These are phyloP conservation scores for Syncephalastrum contaminatum DNA, from an alignment of 371 early-diverging fungal genomes.

Conservation along the genomic window DNA sequence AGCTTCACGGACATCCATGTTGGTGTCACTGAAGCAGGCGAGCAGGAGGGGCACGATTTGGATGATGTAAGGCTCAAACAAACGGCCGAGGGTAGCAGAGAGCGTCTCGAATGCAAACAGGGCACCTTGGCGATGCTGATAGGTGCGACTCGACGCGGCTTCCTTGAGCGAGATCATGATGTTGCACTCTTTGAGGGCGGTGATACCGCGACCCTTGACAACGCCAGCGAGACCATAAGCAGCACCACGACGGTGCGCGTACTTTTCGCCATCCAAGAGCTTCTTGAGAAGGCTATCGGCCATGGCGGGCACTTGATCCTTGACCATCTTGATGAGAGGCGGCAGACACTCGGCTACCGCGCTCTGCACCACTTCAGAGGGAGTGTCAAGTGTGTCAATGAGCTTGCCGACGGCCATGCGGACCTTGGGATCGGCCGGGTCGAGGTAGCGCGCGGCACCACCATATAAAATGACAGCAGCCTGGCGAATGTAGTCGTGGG, in stretches of 20 bases:
- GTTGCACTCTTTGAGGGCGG: slow-evolving; percentile 79
- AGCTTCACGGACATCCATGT: slow-evolving; percentile 88
- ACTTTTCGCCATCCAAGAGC: slow-evolving; percentile 73
- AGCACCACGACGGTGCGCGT: slow-evolving; percentile 90
- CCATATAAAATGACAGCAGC: slow-evolving; percentile 91
- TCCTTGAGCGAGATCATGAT: slow-evolving; percentile 83
- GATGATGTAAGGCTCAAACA: slow-evolving; percentile 97
- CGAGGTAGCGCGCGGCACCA: slow-evolving; percentile 85
- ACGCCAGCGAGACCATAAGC: slow-evolving; percentile 97
- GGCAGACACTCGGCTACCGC: slow-evolving; percentile 94
- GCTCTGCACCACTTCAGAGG: slow-evolving; percentile 93
- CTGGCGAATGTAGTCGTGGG: slow-evolving; percentile 84
- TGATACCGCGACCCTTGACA: slow-evolving; percentile 90
- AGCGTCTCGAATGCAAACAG: slow-evolving; percentile 92
- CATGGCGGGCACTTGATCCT: slow-evolving; percentile 61
- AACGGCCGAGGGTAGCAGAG: slow-evolving; percentile 79
- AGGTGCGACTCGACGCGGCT: slow-evolving; percentile 74
- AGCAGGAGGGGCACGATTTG: slow-evolving; percentile 89
- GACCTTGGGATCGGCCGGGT: slow-evolving; percentile 70
- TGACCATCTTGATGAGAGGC: slow-evolving; percentile 80
- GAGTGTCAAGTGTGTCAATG: slow-evolving; percentile 88
- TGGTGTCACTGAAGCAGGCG: slow-evolving; percentile 85
- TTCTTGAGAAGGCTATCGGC: slow-evolving; percentile 68
- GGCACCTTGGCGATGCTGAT: slow-evolving; percentile 88
- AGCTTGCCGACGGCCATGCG: slow-evolving; percentile 82